These are phyloP conservation scores for Mycena maculata DNA, from an alignment of 768 basidiomycete genomes.

Conservation along the genomic window DNA sequence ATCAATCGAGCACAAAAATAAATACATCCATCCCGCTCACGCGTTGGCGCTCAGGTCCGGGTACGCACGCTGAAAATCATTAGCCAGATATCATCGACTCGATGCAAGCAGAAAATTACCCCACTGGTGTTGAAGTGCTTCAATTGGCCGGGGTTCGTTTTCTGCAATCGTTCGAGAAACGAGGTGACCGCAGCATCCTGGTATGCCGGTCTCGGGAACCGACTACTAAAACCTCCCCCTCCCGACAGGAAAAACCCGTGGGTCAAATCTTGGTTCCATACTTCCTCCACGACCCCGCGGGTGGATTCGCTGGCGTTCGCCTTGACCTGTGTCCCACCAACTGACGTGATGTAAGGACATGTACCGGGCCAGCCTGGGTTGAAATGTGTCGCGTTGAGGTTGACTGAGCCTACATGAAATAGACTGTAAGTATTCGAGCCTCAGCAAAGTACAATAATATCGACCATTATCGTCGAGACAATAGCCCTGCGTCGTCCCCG, in stretches of 20 bases:
- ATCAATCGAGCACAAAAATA: neutral
- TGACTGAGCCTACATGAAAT: constrained; percentile 47
- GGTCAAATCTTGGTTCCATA: constrained; percentile 44
- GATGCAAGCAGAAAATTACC: constrained; percentile 27
- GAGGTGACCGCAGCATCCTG: constrained; percentile 48
- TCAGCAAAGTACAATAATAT: neutral
- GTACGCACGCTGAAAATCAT: constrained; percentile 42
- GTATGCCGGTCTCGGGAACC: constrained; percentile 55
- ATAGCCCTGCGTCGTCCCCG: constrained; percentile 44
- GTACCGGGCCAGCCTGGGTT: constrained; percentile 59
- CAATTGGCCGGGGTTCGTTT: constrained; percentile 39
- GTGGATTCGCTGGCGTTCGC: constrained; percentile 41
- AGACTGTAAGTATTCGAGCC: neutral
- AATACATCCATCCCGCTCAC: constrained; percentile 34
- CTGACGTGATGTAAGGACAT: constrained; percentile 58
- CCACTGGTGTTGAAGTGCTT: constrained; percentile 45
- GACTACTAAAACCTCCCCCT: constrained; percentile 50
- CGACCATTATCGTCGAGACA: constrained; percentile 56
- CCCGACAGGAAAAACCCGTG: constrained; percentile 50
- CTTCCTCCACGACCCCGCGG: constrained; percentile 42
- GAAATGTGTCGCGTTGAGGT: constrained; percentile 50
- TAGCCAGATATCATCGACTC: constrained; percentile 26
- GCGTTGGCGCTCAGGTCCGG: constrained; percentile 53
- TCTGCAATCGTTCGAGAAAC: constrained; percentile 48
- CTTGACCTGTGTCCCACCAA: constrained; percentile 60